Evolutionary conservation across 352 stramenopile genomes (phyloP), one percentile per base, ranked within the genome.

Genomic region (Thraustochytrium aureum): DNA sequence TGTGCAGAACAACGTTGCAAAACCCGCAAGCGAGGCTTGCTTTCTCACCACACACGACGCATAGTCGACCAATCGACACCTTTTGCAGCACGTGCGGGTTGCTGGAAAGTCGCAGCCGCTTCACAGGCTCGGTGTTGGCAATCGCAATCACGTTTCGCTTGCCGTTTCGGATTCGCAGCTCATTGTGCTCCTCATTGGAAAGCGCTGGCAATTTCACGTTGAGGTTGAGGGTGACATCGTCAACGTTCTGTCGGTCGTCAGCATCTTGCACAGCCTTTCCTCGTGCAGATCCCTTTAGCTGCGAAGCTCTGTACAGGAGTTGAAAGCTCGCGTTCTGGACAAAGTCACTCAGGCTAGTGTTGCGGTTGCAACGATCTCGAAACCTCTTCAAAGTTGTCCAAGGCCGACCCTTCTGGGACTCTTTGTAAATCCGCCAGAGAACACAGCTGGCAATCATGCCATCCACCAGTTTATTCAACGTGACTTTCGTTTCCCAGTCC

Each of bases 1-100:
- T 72, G 41, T 72, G 62, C 39, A 72, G 41, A 62, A 72, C 62
- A n/a, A 72, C 62, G 41, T 72, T 72, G 62, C 62, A 72, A 59
- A 72, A 72, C 10, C 20, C 35, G 62, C 62, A 72, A 20, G 52
- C 38, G 38, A 59, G 52, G 39, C 62, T 37, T 41, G 62, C 62
- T 22, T 37, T 41, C 41, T 72, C 62, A 33, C 62, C 62, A n/a
- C 62, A 72, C 10, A 72, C 22, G 10, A 72, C 62, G 32, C 62
- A 72, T 26, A 37, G 62, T 10, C 62, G 62, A 26, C 38, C 14
- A 26, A 59, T 72, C 7, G 10, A 26, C 1, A 72, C 38, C 20
- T 37, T 72, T 6, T 59, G 10, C 32, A 59, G 38, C 43, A 41
- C 39, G 43, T 72, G 62, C 39, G 33, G 17, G 62, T 72, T 72